Conservation (phyloP, 108 stramenopile genomes). For the Fragilaria radians region DNA sequence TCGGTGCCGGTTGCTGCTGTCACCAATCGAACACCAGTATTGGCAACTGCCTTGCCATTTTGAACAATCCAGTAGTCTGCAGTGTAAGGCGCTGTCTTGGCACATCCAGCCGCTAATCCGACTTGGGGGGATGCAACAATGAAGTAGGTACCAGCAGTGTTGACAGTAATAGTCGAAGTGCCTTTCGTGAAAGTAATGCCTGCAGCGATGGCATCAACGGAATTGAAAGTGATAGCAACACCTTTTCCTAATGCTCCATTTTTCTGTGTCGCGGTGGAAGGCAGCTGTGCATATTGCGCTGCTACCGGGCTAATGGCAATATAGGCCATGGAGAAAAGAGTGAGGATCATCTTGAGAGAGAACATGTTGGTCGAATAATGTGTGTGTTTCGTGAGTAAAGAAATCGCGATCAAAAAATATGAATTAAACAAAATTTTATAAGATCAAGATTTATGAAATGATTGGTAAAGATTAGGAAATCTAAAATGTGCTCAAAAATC, state of each 20-base stretch:
- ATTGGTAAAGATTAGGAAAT: too few relatives aligned
- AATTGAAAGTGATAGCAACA: background rate
- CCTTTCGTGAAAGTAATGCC: background rate
- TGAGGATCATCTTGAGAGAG: background rate
- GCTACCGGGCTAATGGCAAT: background rate
- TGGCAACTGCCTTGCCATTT: background rate
- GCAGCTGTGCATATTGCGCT: background rate
- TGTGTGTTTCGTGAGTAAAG: too few relatives aligned
- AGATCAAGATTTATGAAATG: too few relatives aligned
- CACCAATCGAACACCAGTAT: background rate
- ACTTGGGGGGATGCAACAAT: slow-evolving; percentile 1
- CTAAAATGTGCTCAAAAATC: too few relatives aligned
- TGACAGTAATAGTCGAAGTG: background rate
- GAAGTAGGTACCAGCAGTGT: background rate
- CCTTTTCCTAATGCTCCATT: background rate
- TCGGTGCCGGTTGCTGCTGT: background rate
- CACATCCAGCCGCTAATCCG: background rate
- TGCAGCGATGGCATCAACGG: background rate
- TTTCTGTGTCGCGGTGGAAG: background rate
- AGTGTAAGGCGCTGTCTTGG: background rate
- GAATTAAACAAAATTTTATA: too few relatives aligned
- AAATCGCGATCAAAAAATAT: too few relatives aligned
- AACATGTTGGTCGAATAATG: too few relatives aligned
- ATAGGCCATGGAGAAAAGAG: background rate
- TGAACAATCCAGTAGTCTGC: background rate